Percentiles rank a stretch among this genome's conserved stretches.
Evolutionary conservation across 2,329 filamentous ascomycete genomes (phyloP).

Genomic region (Monilinia polystroma): DNA sequence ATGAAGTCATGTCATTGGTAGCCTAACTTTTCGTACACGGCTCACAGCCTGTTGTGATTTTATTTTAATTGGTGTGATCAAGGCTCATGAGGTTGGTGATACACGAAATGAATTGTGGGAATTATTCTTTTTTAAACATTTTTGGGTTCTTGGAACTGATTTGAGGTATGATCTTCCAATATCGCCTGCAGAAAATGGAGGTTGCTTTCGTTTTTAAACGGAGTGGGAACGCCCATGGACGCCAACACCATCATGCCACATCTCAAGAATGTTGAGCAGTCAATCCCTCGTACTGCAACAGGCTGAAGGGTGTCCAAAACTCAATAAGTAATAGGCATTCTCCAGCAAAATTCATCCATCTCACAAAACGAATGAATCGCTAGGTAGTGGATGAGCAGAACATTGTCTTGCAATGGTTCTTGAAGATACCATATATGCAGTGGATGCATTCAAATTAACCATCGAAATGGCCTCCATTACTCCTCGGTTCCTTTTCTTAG

Average conservation of each 20-base stretch:
- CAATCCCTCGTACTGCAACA: not conserved
- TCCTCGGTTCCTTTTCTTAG: not conserved
- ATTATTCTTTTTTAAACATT: not conserved
- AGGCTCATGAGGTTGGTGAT: not conserved
- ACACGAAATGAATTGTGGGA: not conserved
- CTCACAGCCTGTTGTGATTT: not conserved
- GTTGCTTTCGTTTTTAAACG: not conserved
- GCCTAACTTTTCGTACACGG: not conserved
- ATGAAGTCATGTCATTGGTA: slow-evolving; percentile 7
- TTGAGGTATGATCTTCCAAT: not conserved
- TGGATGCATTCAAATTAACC: too few relatives aligned
- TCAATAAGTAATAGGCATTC: not conserved
- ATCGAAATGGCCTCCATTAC: not conserved
- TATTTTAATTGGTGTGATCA: not conserved
- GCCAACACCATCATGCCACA: not conserved
- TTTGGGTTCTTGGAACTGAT: not conserved
- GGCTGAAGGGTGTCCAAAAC: not conserved
- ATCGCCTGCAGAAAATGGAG: not conserved
- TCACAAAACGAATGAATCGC: not conserved
- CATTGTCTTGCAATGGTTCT: not conserved
- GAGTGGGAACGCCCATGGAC: not conserved
- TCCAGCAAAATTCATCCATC: not conserved
- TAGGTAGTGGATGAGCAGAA: not conserved
- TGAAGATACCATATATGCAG: not conserved
- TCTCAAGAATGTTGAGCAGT: not conserved